A percentile compares a stretch with the other conserved stretches of the same genome.
Conservation (phyloP, 2,329 filamentous ascomycete species). For the Talaromyces pinophilus region DNA sequence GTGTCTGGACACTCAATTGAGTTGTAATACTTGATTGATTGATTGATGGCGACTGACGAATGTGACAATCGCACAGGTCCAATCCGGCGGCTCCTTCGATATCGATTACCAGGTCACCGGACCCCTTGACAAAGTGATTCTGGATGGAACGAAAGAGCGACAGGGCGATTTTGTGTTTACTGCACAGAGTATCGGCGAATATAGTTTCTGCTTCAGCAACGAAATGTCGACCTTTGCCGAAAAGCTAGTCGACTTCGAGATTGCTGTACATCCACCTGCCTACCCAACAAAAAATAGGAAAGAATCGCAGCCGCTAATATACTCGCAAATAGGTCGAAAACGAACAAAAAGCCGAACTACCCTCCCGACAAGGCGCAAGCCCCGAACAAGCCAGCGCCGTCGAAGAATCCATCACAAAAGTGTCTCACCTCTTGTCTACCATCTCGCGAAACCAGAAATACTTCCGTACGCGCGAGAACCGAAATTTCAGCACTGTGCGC, state of each 20-base stretch:
- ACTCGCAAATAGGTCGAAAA: constrained; percentile 74
- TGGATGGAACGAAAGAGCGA: constrained; percentile 85
- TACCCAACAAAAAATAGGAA: no score
- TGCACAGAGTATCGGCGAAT: constrained; percentile 81
- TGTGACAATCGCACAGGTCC: constrained; percentile 62
- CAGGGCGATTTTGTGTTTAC: constrained; percentile 99
- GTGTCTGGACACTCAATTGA: background rate
- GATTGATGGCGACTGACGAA: background rate
- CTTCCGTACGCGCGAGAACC: constrained; percentile 97
- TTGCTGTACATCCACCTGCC: constrained; percentile 64
- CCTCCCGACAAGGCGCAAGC: constrained; percentile 82
- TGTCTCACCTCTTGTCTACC: constrained; percentile 88
- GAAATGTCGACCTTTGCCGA: constrained; percentile 97
- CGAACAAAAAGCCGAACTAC: constrained; percentile 77
- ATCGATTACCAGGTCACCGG: constrained; percentile 88
- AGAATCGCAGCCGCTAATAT: background rate
- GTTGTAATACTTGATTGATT: no score
- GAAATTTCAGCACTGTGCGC: constrained; percentile 96
- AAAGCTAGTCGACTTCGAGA: constrained; percentile 98
- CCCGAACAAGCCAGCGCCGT: constrained; percentile 86
- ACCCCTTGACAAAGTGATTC: constrained; percentile 75
- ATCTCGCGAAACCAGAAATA: constrained; percentile 98
- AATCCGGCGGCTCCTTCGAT: constrained; percentile 98
- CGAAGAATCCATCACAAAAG: constrained; percentile 93
- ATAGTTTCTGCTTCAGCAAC: constrained; percentile 98